Percentiles rank a stretch among this genome's conserved stretches.
phyloP scores from a whole-genome alignment of 2,329 filamentous ascomycete genomes.

The Alternaria metachromatica region DNA sequence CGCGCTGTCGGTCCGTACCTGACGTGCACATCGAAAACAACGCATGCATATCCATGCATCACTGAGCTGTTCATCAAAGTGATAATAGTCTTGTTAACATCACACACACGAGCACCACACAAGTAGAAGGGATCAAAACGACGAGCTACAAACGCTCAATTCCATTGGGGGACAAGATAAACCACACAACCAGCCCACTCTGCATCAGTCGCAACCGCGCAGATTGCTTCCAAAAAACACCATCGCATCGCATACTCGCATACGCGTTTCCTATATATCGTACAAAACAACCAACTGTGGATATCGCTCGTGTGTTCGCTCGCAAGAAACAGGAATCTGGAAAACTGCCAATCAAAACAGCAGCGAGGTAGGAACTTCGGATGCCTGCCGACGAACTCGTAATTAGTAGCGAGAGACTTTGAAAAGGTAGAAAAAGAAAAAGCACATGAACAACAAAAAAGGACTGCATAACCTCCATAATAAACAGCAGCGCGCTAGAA shows the following conservation, averaged over 20 bases:
- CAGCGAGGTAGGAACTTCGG: neutral
- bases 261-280: neutral
- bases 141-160: neutral
- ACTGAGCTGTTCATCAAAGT: neutral
- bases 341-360: neutral
- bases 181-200: neutral
- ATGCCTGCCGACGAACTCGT: neutral
- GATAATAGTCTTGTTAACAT: neutral
- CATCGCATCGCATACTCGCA: neutral
- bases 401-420: conserved; percentile 15
- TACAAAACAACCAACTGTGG: neutral
- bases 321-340: neutral
- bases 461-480: neutral
- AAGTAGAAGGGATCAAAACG: neutral
- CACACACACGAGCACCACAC: neutral
- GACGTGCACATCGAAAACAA: neutral
- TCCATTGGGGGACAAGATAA: neutral
- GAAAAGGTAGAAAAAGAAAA: neutral
- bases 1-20: neutral
- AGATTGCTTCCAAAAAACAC: neutral
- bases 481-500: neutral
- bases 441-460: neutral
- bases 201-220: neutral
- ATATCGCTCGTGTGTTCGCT: neutral
- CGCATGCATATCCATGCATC: neutral